A percentile compares a stretch with the other conserved stretches of the same genome.
Conservation (phyloP, 805 yeast genomes). For the Lachancea thermotolerans region DNA sequence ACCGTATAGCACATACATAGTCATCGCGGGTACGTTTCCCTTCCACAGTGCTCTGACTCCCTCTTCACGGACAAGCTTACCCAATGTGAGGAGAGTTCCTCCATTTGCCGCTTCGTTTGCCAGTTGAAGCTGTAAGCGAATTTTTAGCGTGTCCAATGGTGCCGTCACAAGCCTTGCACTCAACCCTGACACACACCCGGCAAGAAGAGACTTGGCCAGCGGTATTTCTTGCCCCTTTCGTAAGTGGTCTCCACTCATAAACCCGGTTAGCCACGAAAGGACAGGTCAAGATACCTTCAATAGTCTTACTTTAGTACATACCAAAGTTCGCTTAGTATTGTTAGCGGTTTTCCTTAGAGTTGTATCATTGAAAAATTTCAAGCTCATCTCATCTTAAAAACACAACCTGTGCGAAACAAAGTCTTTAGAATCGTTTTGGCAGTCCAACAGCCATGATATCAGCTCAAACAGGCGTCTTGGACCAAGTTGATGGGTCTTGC, state of each 20-base stretch:
- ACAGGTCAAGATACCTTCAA: too few relatives aligned
- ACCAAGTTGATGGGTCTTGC: constrained; percentile 78
- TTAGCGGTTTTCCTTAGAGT: too few relatives aligned
- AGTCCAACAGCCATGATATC: background rate
- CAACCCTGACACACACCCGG: constrained; percentile 70
- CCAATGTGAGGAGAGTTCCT: constrained; percentile 30
- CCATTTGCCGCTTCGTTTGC: constrained; percentile 1
- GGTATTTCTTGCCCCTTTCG: constrained; percentile 47
- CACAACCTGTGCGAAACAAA: background rate
- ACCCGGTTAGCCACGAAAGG: constrained; percentile 5
- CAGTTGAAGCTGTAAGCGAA: constrained; percentile 25
- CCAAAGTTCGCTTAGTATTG: too few relatives aligned
- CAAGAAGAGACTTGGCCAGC: constrained; percentile 46
- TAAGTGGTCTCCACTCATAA: constrained; percentile 37
- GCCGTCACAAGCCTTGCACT: constrained; percentile 40
- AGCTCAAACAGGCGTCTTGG: constrained; percentile 29
- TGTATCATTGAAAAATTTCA: background rate
- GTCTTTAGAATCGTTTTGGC: background rate
- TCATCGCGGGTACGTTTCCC: constrained; percentile 89
- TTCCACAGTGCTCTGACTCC: constrained; percentile 84
- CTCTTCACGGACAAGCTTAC: constrained; percentile 48
- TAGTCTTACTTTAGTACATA: too few relatives aligned
- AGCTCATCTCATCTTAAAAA: background rate
- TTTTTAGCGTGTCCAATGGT: constrained; percentile 31
- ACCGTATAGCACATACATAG: constrained; percentile 80